Evolutionary conservation across 371 early-diverging fungal genomes (phyloP).

Genomic region (Fennellomyces sp.): DNA sequence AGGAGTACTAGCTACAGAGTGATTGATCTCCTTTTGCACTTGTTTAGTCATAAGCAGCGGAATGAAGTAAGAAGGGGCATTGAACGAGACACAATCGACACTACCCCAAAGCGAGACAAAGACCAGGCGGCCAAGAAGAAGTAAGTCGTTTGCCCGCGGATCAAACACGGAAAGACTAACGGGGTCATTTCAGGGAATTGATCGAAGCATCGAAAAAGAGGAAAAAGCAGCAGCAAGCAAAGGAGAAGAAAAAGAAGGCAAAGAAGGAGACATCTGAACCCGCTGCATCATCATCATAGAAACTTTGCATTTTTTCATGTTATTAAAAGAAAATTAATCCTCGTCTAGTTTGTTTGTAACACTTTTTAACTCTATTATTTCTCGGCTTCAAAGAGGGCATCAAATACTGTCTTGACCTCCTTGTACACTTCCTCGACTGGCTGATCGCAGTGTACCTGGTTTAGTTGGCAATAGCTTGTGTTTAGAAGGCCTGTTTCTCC

Average conservation of each 20-base stretch:
- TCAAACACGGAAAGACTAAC: not conserved
- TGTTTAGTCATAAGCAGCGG: conserved; percentile 25
- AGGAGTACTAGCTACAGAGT: too few species aligned
- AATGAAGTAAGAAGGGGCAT: conserved; percentile 27
- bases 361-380: not conserved
- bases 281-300: conserved; percentile 4
- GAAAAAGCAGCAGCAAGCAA: conserved; percentile 23
- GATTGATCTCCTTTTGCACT: not conserved
- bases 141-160: conserved; percentile 13
- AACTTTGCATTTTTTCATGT: not conserved
- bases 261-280: conserved; percentile 6
- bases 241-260: conserved; percentile 22
- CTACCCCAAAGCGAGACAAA: conserved; percentile 35
- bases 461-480: not conserved
- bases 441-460: conserved; percentile 51
- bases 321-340: too few species aligned
- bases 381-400: conserved; percentile 19
- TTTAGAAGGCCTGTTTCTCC: too few species aligned
- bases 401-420: conserved; percentile 46
- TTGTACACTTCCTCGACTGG: conserved; percentile 55
- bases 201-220: conserved; percentile 46
- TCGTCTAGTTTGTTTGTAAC: too few species aligned
- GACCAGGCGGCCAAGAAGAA: conserved; percentile 26
- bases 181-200: conserved; percentile 27
- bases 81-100: conserved; percentile 34